Evolutionary conservation across 2,329 filamentous ascomycete species (phyloP).

Genomic region (Davidsoniella virescens): DNA sequence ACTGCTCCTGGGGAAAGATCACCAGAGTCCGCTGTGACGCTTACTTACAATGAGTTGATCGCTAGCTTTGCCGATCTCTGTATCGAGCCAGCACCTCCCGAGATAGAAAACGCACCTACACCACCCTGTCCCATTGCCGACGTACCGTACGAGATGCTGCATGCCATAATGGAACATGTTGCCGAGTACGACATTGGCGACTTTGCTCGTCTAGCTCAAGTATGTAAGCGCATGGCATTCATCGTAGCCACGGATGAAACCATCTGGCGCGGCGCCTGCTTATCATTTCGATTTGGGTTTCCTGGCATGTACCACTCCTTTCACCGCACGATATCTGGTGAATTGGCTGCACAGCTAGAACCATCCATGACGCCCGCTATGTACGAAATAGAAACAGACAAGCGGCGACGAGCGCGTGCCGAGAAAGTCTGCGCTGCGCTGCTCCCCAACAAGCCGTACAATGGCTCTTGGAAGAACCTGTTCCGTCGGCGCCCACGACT

Average conservation of each 20-base stretch:
- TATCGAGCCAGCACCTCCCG: constrained; percentile 51
- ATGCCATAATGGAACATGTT: constrained; percentile 59
- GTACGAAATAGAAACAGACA: constrained; percentile 18
- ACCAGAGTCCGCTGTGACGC: constrained; percentile 18
- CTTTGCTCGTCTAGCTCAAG: constrained; percentile 58
- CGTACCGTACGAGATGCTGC: constrained; percentile 70
- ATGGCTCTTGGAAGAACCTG: constrained; percentile 45
- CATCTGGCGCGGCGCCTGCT: constrained; percentile 67
- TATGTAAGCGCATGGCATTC: constrained; percentile 78
- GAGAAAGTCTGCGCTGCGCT: constrained; percentile 3
- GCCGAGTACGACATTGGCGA: constrained; percentile 60
- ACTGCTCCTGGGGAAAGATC: constrained; percentile 13
- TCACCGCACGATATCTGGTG: constrained; percentile 33
- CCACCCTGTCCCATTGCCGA: constrained; percentile 64
- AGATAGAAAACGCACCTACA: constrained; percentile 54
- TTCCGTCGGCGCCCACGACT: constrained; percentile 72
- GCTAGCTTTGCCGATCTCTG: constrained; percentile 53
- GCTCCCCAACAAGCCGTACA: constrained; percentile 30
- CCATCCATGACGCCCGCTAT: not conserved
- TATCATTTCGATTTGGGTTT: constrained; percentile 61
- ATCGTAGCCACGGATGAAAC: constrained; percentile 69
- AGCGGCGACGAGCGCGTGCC: constrained; percentile 11
- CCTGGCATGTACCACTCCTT: constrained; percentile 69
- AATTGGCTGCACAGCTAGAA: not conserved
- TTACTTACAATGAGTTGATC: constrained; percentile 53